Evolutionary conservation across 2,329 filamentous ascomycete genomes (phyloP), one percentile per base, ranked within the genome.

Genomic region (Xylaria sp.): DNA sequence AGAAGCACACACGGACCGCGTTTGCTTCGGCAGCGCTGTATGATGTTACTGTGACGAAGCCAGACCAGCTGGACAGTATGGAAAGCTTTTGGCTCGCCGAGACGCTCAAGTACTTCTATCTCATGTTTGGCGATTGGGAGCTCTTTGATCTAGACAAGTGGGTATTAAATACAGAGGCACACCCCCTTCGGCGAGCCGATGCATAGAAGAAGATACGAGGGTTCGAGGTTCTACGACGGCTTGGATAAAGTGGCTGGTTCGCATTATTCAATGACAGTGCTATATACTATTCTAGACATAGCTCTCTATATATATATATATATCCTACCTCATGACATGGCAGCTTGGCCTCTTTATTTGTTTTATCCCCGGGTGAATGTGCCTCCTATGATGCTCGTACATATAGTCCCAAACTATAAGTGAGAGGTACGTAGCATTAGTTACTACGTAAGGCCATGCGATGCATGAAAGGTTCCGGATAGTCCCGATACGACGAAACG

Each of bases 61-160:
- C 74, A 27, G 42, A 55, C 38, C 73, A 75, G 53, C 70, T 79
- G 29, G 76, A 78, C 74, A 85, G 85, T 58, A 92, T 92, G 90
- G 90, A 93, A 81, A 91, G 89, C 68, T 93, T 92, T 77, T 93
- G 90, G 90, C 81, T 91, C 42, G 87, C 87, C 1, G 88, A 90
- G 79, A 90, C 88, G 70, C 78, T 90, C 58, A 90, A 90, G 76
- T 90, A 90, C 76, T 89, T 89, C 70, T 90, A 87, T 68, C 78
- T 91, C 63, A 82, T 89, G 9, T 90, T 90, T 73, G 82, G 82
- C 36, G 86, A 89, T 45, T 87, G 86, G 66, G 81, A 84, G 63
- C 76, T 88, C 29, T 79, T 89, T 17, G 88, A 84, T 72, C 77
- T 91, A 71, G 88, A 91, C 76, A 81, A 87, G 64, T 89, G 86